Evolutionary conservation across 2,329 filamentous ascomycete genomes (phyloP), one percentile per base, ranked within the genome.

Genomic region (Clonostachys sp.): DNA sequence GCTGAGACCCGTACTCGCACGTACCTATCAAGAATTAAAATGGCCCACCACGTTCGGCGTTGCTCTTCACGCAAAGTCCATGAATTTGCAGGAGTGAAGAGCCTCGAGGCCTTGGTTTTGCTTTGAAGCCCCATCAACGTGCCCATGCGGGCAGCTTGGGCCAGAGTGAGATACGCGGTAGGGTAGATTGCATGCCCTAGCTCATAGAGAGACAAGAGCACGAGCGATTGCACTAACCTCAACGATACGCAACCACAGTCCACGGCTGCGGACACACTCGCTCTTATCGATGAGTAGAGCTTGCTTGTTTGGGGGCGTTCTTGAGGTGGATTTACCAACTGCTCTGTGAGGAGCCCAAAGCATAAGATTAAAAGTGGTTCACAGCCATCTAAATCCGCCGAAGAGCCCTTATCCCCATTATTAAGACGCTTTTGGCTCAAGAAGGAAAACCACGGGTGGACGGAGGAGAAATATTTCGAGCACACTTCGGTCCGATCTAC

Each of bases 41-140:
- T 48, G 3, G 54, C 49, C 54, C 55, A 55, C 51, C 51, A 55
- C 5, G 51, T 53, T 38, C 53, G 45, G 5, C 51, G 44, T 12
- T 54, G 50, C 38, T 56, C 55, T 45, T 56, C 54, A 5, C 49
- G 44, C 7, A 53, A 46, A 2, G 47, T 51, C 53, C 50, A 56
- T 3, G 50, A 56, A 3, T 52, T 47, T 7, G 51, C 33, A 2
- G 43, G n/a, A 12, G 45, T 48, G 30, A 57, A 55, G 0, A 57
- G 40, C 33, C 49, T 48, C 12, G 42, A 48, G 12, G 45, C 38
- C 10, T 18, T 39, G 14, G 17, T 12, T 10, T 18, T n/a, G 5
- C 17, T 18, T 1, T 39, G 18, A 12, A 41, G 45, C 4, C 46
- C 45, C 24, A 49, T 41, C 13, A 56, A 48, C 3, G 54, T 35